Evolutionary conservation across 306 rosid genomes (phyloP).

Genomic region (Dalbergia oliveri): DNA sequence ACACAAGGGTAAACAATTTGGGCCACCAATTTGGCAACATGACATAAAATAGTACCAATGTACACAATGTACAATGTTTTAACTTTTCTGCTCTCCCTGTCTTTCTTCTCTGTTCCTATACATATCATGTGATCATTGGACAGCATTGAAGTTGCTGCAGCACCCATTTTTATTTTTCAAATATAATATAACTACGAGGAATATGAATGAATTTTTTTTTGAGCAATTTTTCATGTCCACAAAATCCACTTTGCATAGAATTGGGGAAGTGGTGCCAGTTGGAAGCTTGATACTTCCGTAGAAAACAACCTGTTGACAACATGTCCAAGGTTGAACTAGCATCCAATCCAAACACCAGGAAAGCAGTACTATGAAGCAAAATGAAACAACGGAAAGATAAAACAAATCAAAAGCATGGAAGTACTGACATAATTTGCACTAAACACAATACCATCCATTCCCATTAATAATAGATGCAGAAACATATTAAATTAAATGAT

Average conservation of each 20-base stretch:
- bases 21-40: too few species aligned
- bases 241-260: not conserved
- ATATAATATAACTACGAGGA: not conserved
- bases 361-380: not conserved
- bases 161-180: not conserved
- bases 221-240: not conserved
- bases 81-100: too few species aligned
- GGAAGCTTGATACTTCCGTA: too few species aligned
- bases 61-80: too few species aligned
- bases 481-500: not conserved
- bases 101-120: too few species aligned
- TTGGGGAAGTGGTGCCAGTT: not conserved
- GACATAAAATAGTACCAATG: too few species aligned
- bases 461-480: not conserved
- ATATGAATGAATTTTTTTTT: not conserved
- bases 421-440: not conserved
- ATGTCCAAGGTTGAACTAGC: too few species aligned
- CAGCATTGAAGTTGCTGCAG: not conserved
- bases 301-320: too few species aligned
- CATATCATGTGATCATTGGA: too few species aligned
- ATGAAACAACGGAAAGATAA: not conserved
- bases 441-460: not conserved
- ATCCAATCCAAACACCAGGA: not conserved
- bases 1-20: too few species aligned
- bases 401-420: not conserved